Evolutionary conservation across 192 early-diverging fungal species (phyloP).

Genomic region (Entomortierella lignicola): DNA sequence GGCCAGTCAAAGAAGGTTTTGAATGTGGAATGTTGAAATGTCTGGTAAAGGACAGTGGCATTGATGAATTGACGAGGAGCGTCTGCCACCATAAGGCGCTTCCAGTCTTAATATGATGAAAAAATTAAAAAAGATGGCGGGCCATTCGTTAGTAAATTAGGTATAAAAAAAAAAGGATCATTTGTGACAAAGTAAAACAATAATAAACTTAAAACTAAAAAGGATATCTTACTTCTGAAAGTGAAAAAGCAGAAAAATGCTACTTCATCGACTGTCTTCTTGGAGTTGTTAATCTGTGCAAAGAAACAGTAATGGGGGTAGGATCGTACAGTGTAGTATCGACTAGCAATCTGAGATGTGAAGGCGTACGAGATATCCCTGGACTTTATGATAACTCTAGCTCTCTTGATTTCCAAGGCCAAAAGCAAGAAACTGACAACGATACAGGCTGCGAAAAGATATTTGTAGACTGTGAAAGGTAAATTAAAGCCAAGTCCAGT

Average conservation of each 20-base stretch:
- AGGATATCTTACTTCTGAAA: constrained; percentile 71
- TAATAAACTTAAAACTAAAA: not conserved
- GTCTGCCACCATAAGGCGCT: constrained; percentile 85
- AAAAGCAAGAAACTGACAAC: constrained; percentile 76
- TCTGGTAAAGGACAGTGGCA: constrained; percentile 61
- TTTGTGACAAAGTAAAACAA: not conserved
- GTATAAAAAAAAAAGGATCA: not conserved
- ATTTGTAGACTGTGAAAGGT: constrained; percentile 60
- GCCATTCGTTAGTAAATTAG: too few relatives aligned
- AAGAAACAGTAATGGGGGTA: constrained; percentile 90
- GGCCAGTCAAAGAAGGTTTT: constrained; percentile 34
- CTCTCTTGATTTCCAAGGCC: constrained; percentile 76
- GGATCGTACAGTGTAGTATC: constrained; percentile 77
- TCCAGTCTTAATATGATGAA: constrained; percentile 69
- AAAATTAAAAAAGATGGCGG: not conserved
- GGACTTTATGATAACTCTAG: constrained; percentile 68
- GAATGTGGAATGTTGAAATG: constrained; percentile 20
- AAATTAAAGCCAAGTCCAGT: constrained; percentile 23
- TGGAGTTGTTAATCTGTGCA: constrained; percentile 72
- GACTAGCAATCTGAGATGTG: constrained; percentile 79
- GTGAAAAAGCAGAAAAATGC: constrained; percentile 91
- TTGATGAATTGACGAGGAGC: constrained; percentile 82
- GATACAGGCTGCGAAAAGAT: constrained; percentile 72
- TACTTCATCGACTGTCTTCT: constrained; percentile 71
- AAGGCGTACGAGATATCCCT: constrained; percentile 83